Evolutionary conservation across 208 protist species (phyloP).

Genomic region (Crithidia thermophila): DNA sequence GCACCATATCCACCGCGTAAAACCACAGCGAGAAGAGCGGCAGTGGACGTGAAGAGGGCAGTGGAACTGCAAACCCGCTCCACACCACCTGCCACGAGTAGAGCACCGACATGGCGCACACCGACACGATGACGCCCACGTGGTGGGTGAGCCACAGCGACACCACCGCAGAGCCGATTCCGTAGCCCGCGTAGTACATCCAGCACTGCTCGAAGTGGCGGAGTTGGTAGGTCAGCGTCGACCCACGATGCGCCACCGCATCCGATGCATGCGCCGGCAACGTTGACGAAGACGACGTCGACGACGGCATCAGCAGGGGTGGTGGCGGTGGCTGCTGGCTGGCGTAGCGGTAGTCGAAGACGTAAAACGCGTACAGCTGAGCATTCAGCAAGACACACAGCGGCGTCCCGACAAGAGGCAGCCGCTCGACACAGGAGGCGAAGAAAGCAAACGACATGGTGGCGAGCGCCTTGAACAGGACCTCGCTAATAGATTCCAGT

Average conservation of each 20-base stretch:
- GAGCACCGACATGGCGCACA: slow-evolving; percentile 49
- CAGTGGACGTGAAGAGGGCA: slow-evolving; percentile 39
- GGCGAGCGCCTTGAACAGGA: slow-evolving; percentile 58
- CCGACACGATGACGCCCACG: slow-evolving; percentile 38
- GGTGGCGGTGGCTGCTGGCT: slow-evolving; percentile 36
- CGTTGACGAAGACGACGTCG: too few relatives aligned
- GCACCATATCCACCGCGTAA: slow-evolving; percentile 31
- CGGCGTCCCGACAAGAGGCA: slow-evolving; percentile 21
- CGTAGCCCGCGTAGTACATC: slow-evolving; percentile 71
- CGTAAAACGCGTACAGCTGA: slow-evolving; percentile 74
- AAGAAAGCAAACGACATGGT: slow-evolving; percentile 55
- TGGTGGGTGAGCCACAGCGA: slow-evolving; percentile 31
- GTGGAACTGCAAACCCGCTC: slow-evolving; percentile 41
- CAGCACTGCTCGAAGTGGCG: slow-evolving; percentile 62
- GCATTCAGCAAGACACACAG: slow-evolving; percentile 50
- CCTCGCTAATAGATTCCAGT: slow-evolving; percentile 45
- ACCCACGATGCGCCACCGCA: slow-evolving; percentile 14
- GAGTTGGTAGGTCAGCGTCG: slow-evolving; percentile 39
- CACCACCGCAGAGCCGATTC: slow-evolving; percentile 40
- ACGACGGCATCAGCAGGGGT: not conserved
- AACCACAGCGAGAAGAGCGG: slow-evolving; percentile 60
- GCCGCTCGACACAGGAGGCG: slow-evolving; percentile 17
- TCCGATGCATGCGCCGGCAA: too few relatives aligned
- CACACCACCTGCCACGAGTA: slow-evolving; percentile 66
- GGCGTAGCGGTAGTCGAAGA: slow-evolving; percentile 74